Conservation (phyloP, 352 stramenopile genomes). For the Pythium brachiatum region DNA sequence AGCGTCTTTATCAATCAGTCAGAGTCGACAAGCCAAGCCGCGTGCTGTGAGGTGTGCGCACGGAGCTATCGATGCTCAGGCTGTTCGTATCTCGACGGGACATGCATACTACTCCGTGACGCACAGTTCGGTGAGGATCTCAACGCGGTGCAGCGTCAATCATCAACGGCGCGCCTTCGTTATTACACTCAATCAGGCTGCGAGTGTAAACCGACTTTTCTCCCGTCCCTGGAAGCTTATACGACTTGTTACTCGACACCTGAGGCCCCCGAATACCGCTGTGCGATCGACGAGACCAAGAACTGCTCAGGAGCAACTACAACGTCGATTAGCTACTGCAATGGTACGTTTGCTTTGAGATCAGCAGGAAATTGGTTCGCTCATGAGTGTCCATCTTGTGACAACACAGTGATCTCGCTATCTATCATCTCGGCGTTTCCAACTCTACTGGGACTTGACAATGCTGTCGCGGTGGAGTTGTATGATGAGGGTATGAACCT, state of each 20-base stretch:
- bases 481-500: slow-evolving; percentile 18
- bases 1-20: slow-evolving; percentile 8
- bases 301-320: neutral
- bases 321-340: slow-evolving; percentile 4
- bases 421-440: slow-evolving; percentile 6
- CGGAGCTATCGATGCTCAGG: slow-evolving; percentile 12
- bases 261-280: slow-evolving; percentile 10
- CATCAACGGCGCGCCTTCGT: slow-evolving; percentile 1
- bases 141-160: neutral
- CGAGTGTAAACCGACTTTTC: slow-evolving; percentile 16
- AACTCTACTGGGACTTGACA: neutral
- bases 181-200: slow-evolving; percentile 17
- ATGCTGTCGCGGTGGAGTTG: slow-evolving; percentile 15
- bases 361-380: no score
- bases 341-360: slow-evolving; percentile 8
- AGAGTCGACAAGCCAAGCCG: neutral
- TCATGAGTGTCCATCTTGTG: no score
- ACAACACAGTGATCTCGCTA: slow-evolving; percentile 14
- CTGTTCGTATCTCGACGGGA: slow-evolving; percentile 9
- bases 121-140: neutral
- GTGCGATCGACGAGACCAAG: slow-evolving; percentile 10
- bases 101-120: slow-evolving; percentile 20
- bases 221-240: neutral
- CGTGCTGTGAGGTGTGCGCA: slow-evolving; percentile 20
- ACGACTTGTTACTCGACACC: slow-evolving; percentile 13